phyloP scores from a whole-genome alignment of 768 basidiomycete species.

The Galerina sulciceps region DNA sequence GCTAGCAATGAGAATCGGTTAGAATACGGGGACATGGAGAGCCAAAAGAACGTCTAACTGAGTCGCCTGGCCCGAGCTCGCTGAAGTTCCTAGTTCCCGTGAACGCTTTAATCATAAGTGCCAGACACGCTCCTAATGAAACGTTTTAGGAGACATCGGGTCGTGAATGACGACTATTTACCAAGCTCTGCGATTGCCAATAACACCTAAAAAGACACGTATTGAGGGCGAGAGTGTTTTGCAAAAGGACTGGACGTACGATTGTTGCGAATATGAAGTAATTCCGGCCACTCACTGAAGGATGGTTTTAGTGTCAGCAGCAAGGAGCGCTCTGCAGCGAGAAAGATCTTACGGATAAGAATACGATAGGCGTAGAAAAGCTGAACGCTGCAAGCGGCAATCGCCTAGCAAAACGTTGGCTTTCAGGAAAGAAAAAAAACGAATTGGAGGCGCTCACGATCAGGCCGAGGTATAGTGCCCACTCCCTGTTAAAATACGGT shows the following conservation, averaged over 20 bases:
- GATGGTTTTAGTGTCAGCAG: too few relatives aligned
- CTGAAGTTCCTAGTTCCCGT: not conserved
- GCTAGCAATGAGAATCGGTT: not conserved
- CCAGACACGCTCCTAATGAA: not conserved
- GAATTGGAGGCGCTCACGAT: not conserved
- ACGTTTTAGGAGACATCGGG: not conserved
- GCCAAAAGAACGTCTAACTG: not conserved
- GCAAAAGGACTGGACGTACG: not conserved
- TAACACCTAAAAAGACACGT: not conserved
- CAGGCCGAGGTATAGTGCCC: constrained; percentile 2
- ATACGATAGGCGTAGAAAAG: constrained; percentile 5
- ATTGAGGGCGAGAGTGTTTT: not conserved
- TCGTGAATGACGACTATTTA: not conserved
- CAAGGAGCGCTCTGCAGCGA: not conserved
- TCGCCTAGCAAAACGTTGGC: not conserved
- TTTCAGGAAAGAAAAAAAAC: not conserved
- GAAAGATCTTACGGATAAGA: not conserved
- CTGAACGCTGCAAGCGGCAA: constrained; percentile 6
- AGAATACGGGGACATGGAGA: not conserved
- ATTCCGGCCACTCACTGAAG: not conserved
- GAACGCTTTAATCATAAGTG: not conserved
- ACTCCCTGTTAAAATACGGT: constrained; percentile 3
- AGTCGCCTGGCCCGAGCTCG: not conserved
- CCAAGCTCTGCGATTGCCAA: not conserved
- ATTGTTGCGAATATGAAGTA: not conserved